These are phyloP conservation scores for Hypoxylon lienhwacheense DNA, from an alignment of 495 filamentous ascomycete genomes.

Conservation along the genomic window DNA sequence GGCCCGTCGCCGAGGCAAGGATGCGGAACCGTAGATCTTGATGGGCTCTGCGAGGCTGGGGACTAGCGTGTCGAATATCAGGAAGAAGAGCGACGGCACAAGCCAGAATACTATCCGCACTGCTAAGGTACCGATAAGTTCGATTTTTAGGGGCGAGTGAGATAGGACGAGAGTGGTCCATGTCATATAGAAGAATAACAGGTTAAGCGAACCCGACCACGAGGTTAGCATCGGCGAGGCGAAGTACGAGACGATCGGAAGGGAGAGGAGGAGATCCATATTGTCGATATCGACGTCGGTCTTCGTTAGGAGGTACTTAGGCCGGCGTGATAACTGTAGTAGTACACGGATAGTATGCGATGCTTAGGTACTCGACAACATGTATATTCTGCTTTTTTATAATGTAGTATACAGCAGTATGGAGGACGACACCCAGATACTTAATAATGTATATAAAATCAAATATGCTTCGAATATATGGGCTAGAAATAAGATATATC, in stretches of 20 bases:
- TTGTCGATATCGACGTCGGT: conserved; percentile 17
- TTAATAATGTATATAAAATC: conserved; percentile 1
- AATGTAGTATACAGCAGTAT: neutral
- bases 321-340: neutral
- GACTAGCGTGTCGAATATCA: conserved; percentile 68
- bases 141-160: conserved; percentile 73
- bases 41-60: conserved; percentile 66
- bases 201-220: conserved; percentile 77
- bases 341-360: neutral
- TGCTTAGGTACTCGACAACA: neutral
- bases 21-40: conserved; percentile 68
- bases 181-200: conserved; percentile 87
- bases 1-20: conserved; percentile 62
- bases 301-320: neutral
- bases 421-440: neutral
- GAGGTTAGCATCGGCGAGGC: conserved; percentile 54
- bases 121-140: conserved; percentile 67
- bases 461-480: neutral
- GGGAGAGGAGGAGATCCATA: conserved; percentile 66
- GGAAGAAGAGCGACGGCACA: conserved; percentile 70
- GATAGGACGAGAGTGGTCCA: conserved; percentile 83
- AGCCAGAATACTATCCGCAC: conserved; percentile 74
- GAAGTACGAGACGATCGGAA: conserved; percentile 73
- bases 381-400: neutral
- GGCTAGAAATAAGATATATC: neutral